These are phyloP conservation scores for Yamadazyma triangularis DNA, from an alignment of 1,139 yeast genomes.

Conservation along the genomic window DNA sequence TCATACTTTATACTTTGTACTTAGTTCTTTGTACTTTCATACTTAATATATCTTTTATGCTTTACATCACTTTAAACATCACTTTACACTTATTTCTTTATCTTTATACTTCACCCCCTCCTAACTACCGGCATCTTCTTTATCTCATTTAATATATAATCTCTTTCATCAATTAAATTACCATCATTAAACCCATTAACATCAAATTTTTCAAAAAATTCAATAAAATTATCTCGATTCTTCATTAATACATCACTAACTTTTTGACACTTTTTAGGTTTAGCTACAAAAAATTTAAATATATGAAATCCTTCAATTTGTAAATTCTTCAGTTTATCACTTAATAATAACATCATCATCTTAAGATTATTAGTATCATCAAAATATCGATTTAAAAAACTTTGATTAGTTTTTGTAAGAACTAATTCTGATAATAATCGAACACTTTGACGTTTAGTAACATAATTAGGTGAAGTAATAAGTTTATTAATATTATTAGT, in stretches of 20 bases:
- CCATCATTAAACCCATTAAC: slow-evolving; percentile 62
- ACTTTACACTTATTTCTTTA: no score
- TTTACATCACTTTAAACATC: no score
- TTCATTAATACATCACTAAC: slow-evolving; percentile 77
- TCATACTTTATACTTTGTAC: no score
- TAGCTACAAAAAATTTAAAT: slow-evolving; percentile 90
- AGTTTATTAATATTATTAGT: slow-evolving; percentile 60
- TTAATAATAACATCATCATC: slow-evolving; percentile 76
- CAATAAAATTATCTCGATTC: slow-evolving; percentile 71
- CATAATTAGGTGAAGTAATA: slow-evolving; percentile 76
- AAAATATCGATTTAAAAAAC: slow-evolving; percentile 71
- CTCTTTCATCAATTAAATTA: slow-evolving; percentile 72
- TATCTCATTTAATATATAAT: slow-evolving; percentile 73
- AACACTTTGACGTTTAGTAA: slow-evolving; percentile 86
- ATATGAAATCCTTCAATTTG: slow-evolving; percentile 91
- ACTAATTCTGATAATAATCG: slow-evolving; percentile 73
- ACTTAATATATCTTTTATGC: no score
- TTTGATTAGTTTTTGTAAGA: slow-evolving; percentile 67
- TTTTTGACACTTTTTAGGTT: slow-evolving; percentile 82
- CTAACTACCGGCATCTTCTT: slow-evolving; percentile 55
- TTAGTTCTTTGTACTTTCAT: no score
- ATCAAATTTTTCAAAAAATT: slow-evolving; percentile 66
- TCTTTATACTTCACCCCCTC: slow-evolving; percentile 7
- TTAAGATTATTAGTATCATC: slow-evolving; percentile 80
- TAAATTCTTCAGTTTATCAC: slow-evolving; percentile 84